Base-by-base conservation (phyloP, 1,284 basidiomycete genomes). In the Ganoderma boninense region DNA sequence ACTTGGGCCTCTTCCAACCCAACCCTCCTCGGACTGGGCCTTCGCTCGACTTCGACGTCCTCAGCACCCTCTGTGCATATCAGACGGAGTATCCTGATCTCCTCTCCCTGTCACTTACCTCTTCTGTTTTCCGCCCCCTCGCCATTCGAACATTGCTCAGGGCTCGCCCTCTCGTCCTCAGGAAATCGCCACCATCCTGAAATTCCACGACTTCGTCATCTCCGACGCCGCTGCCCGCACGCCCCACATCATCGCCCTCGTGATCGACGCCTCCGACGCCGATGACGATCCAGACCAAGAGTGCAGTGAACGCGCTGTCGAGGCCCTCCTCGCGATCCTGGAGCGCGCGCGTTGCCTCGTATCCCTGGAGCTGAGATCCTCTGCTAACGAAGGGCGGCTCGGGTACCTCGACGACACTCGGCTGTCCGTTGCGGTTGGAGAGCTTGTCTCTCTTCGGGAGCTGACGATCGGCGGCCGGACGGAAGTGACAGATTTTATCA, bases 171-270 rank as follows among this genome's bases (percentile, higher is more conserved):
- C 35, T 59, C 16, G 16, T 59, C 11, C 35, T 59, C 16, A 59
- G n/a, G 32, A 18, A 4, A 18, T 11, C 8, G 29, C 13, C 8
- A 18, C 26, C 35, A 38, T 59, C 35, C 8, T 5, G 35, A 35
- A 20, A 10, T 59, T 59, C 20, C 57, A 59, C 57, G 57, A 59
- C 35, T 59, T 59, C 57, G 18, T 59, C 20, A 38, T 59, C 20
- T 59, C 57, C 18, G 32, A 59, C 11, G 32, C 57, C 16, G 57
- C 32, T n/a, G 14, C 57, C 0, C 57, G 57, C 16, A 16, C 38
- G 18, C 57, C 14, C 8, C 57, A 59, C 5, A 8, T 59, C 18
- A n/a, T 11, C 18, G 32, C 57, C 20, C 57, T 59, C 32, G 26
- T 11, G 20, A 32, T 59, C 32, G 8, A 59, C 57, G 20, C n/a